A percentile compares a stretch with the other conserved stretches of the same genome.
phyloP scores from a whole-genome alignment of 345 rosid species.

The Dipteronia sinensis region DNA sequence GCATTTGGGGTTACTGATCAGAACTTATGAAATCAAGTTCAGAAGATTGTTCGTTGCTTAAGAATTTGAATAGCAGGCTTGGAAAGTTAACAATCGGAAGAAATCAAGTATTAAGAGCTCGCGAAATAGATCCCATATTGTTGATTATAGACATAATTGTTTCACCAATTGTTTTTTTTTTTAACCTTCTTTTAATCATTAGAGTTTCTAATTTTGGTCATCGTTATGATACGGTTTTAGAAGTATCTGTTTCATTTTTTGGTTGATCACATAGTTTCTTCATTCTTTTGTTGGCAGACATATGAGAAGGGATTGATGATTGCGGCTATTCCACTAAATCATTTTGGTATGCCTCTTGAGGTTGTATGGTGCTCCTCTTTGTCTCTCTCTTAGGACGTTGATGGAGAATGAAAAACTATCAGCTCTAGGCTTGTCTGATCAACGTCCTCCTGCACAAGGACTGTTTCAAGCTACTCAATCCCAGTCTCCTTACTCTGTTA shows the following conservation, averaged over 20 bases:
- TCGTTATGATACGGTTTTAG: neutral
- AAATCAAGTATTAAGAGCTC: conserved; percentile 88
- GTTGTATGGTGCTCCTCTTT: conserved; percentile 42
- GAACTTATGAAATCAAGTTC: conserved; percentile 98
- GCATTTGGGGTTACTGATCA: conserved; percentile 28
- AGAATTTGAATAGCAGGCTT: conserved; percentile 98
- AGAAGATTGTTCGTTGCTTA: conserved; percentile 92
- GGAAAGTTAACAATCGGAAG: conserved; percentile 97
- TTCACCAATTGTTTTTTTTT: neutral
- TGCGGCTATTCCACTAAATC: conserved; percentile 97
- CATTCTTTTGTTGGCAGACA: conserved; percentile 52
- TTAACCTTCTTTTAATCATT: neutral
- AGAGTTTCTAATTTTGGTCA: neutral
- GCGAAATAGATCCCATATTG: conserved; percentile 96
- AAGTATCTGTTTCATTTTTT: neutral
- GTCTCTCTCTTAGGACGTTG: conserved; percentile 52
- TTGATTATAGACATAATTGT: conserved; percentile 83
- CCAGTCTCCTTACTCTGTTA: conserved; percentile 66
- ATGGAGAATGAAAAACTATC: conserved; percentile 88
- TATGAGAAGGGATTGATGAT: conserved; percentile 98
- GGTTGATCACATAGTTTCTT: conserved; percentile 5
- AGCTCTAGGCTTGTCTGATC: conserved; percentile 84
- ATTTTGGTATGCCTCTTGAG: conserved; percentile 76
- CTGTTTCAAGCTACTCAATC: conserved; percentile 77
- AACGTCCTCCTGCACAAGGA: conserved; percentile 77